phyloP scores from a whole-genome alignment of 352 stramenopile genomes.

The Peronospora tabacina region DNA sequence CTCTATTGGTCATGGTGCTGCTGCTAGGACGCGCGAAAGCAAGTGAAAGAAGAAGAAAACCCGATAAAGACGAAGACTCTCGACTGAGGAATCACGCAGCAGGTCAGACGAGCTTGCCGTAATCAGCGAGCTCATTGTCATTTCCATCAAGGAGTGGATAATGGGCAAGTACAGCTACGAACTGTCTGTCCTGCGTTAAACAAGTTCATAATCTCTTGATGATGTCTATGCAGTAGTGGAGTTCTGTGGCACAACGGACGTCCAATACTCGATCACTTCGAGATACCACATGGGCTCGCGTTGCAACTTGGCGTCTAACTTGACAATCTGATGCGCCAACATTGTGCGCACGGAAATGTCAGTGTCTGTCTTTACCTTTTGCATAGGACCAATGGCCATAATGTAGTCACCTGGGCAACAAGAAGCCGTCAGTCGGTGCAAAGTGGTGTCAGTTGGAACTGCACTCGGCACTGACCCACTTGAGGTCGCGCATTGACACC shows the following conservation, averaged over 20 bases:
- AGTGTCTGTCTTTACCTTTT: slow-evolving; percentile 27
- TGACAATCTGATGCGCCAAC: slow-evolving; percentile 55
- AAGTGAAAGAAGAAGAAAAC: slow-evolving; percentile 21
- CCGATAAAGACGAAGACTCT: neutral
- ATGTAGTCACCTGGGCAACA: slow-evolving; percentile 45
- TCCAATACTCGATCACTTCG: slow-evolving; percentile 72
- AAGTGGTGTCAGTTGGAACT: neutral
- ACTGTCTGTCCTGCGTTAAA: slow-evolving; percentile 9
- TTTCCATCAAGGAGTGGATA: slow-evolving; percentile 29
- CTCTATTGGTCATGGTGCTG: slow-evolving; percentile 19
- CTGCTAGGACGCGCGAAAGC: slow-evolving; percentile 17
- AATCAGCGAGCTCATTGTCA: slow-evolving; percentile 17
- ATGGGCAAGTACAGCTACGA: slow-evolving; percentile 22
- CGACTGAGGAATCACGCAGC: too few species aligned
- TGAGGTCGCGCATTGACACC: slow-evolving; percentile 28
- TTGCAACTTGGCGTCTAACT: slow-evolving; percentile 44
- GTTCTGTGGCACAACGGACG: slow-evolving; percentile 21
- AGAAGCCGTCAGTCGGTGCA: neutral
- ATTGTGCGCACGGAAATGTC: slow-evolving; percentile 19
- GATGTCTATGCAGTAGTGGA: slow-evolving; percentile 1
- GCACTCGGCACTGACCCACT: neutral
- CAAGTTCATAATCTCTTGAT: neutral
- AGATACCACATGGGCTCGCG: slow-evolving; percentile 63
- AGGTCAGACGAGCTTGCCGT: slow-evolving; percentile 3
- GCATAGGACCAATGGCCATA: slow-evolving; percentile 71